Conservation (phyloP, 2,329 filamentous ascomycete genomes). For the Epichloe scottii region DNA sequence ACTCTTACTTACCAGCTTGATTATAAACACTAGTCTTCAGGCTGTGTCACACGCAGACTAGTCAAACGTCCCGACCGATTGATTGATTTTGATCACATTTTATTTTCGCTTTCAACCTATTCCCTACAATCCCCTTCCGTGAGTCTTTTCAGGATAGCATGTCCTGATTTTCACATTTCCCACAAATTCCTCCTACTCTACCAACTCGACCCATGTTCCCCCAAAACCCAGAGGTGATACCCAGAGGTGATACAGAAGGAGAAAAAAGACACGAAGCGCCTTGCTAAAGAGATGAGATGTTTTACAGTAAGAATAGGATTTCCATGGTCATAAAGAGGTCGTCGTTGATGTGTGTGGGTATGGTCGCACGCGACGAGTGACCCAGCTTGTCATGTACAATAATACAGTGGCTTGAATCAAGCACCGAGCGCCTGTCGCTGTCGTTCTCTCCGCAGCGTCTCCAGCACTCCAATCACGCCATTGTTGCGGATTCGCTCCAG, state of each 20-base stretch:
- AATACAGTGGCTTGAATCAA: conserved; percentile 4
- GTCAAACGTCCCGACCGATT: neutral
- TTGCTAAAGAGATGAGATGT: conserved; percentile 21
- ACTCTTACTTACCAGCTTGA: too few relatives aligned
- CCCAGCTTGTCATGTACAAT: conserved; percentile 1
- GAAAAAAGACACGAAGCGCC: conserved; percentile 21
- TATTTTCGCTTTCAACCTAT: neutral
- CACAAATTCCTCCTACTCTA: neutral
- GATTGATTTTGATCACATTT: neutral
- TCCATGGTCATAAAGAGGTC: conserved; percentile 8
- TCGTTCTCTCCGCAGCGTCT: conserved; percentile 37
- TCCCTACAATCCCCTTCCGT: neutral
- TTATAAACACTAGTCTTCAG: neutral
- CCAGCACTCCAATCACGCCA: conserved; percentile 44
- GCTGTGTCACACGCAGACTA: neutral
- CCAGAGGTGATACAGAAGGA: neutral
- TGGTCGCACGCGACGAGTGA: conserved; percentile 1
- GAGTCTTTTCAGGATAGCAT: neutral
- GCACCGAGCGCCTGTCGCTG: conserved; percentile 16
- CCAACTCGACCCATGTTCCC: neutral
- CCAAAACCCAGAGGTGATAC: neutral
- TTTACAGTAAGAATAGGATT: conserved; percentile 18
- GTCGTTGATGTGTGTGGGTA: neutral
- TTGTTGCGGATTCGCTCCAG: conserved; percentile 54
- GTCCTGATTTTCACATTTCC: neutral